Conservation (phyloP, 31 red algal genomes). For the Porphyra umbilicalis region DNA sequence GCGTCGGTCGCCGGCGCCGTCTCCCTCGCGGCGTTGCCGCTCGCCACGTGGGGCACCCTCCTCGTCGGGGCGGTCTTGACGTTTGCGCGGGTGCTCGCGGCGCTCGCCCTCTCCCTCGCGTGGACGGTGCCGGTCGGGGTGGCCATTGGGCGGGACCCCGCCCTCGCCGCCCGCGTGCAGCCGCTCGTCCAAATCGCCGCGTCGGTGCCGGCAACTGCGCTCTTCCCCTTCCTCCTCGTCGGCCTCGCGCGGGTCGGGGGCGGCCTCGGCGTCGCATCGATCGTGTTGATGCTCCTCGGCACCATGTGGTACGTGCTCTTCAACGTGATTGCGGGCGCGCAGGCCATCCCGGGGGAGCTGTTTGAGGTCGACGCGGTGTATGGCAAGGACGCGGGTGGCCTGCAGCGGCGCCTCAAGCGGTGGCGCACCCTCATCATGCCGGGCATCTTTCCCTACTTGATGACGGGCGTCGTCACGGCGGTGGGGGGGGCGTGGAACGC, state of each 20-base stretch:
- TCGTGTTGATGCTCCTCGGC: slow-evolving; percentile 92
- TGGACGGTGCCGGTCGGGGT: slow-evolving; percentile 92
- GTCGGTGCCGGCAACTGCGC: slow-evolving; percentile 88
- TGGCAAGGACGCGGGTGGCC: slow-evolving; percentile 18
- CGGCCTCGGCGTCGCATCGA: slow-evolving; percentile 70
- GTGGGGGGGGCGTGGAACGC: slow-evolving; percentile 98
- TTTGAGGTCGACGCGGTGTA: slow-evolving; percentile 89
- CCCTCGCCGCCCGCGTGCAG: slow-evolving; percentile 61
- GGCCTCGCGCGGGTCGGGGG: slow-evolving; percentile 72
- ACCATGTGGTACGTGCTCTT: slow-evolving; percentile 99
- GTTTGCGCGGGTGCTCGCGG: slow-evolving; percentile 68
- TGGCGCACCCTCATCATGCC: slow-evolving; percentile 85
- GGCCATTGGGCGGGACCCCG: slow-evolving; percentile 65
- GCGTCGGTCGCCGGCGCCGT: slow-evolving; percentile 13
- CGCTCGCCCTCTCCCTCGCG: slow-evolving; percentile 63
- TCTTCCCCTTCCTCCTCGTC: slow-evolving; percentile 86
- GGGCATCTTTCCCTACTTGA: slow-evolving; percentile 94
- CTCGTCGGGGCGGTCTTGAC: slow-evolving; percentile 49
- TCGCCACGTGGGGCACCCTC: slow-evolving; percentile 40
- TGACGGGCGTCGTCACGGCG: slow-evolving; percentile 86
- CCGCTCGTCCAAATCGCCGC: slow-evolving; percentile 93
- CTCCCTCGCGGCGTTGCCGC: slow-evolving; percentile 20
- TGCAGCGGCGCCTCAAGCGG: slow-evolving; percentile 10
- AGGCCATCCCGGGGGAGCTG: slow-evolving; percentile 86
- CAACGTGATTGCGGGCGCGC: slow-evolving; percentile 90